Evolutionary conservation across 495 filamentous ascomycete genomes (phyloP).

Genomic region (Aspergillus taichungensis): DNA sequence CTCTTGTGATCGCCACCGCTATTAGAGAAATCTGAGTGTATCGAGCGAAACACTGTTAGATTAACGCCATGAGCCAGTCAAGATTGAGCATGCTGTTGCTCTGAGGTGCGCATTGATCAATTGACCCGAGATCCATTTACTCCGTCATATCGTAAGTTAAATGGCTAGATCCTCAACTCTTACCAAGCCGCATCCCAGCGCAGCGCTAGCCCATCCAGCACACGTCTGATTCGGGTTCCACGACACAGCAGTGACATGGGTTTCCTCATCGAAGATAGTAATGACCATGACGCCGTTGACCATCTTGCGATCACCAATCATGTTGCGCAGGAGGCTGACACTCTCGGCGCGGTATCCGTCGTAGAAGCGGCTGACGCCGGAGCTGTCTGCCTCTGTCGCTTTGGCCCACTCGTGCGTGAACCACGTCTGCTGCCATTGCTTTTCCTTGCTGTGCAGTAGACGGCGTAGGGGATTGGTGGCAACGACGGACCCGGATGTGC

Average conservation of each 20-base stretch:
- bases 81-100: too few species aligned
- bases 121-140: too few species aligned
- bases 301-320: slow-evolving; percentile 22
- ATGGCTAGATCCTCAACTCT: slow-evolving; percentile 61
- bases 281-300: slow-evolving; percentile 29
- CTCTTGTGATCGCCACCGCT: too few species aligned
- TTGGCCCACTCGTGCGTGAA: slow-evolving; percentile 53
- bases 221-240: slow-evolving; percentile 58
- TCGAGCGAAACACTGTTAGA: too few species aligned
- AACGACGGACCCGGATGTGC: slow-evolving; percentile 46
- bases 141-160: slow-evolving; percentile 6
- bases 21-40: too few species aligned
- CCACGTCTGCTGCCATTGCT: slow-evolving; percentile 51
- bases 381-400: slow-evolving; percentile 18
- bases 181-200: slow-evolving; percentile 52
- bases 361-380: slow-evolving; percentile 45
- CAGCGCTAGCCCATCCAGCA: slow-evolving; percentile 59
- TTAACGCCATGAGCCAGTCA: too few species aligned
- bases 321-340: slow-evolving; percentile 23
- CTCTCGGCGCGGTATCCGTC: slow-evolving; percentile 50
- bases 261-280: slow-evolving; percentile 52
- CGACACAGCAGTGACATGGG: slow-evolving; percentile 44
- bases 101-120: too few species aligned
- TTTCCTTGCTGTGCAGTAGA: slow-evolving; percentile 42
- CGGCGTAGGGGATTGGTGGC: slow-evolving; percentile 50